A percentile compares a stretch with the other conserved stretches of the same genome.
Conservation (phyloP, 768 basidiomycete genomes). For the Rhodotorula sphaerocarpa region DNA sequence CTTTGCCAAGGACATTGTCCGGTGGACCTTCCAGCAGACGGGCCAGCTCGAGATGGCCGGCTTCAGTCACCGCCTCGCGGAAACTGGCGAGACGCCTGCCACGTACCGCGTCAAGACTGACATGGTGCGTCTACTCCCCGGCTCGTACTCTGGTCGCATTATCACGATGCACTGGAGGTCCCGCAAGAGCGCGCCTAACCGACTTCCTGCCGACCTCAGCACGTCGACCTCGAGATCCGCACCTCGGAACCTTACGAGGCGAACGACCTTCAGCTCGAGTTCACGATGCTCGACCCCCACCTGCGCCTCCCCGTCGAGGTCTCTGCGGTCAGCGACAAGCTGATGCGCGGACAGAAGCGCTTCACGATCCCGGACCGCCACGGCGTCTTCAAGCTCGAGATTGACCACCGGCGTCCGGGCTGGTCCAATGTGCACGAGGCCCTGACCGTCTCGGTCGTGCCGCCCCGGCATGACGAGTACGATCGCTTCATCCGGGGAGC, state of each 20-base stretch:
- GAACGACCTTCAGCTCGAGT: slow-evolving; percentile 80
- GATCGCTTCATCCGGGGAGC: slow-evolving; percentile 91
- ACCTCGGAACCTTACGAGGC: slow-evolving; percentile 63
- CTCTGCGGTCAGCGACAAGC: slow-evolving; percentile 50
- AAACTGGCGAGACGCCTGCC: not conserved
- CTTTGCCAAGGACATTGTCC: slow-evolving; percentile 64
- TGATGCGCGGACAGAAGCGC: slow-evolving; percentile 44
- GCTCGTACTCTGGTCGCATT: not conserved
- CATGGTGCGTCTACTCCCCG: slow-evolving; percentile 51
- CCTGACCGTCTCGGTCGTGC: slow-evolving; percentile 76
- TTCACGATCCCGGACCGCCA: slow-evolving; percentile 92
- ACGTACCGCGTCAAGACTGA: slow-evolving; percentile 77
- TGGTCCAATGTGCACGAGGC: slow-evolving; percentile 65
- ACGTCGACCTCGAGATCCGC: slow-evolving; percentile 65
- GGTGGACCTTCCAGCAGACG: slow-evolving; percentile 86
- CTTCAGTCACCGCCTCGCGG: slow-evolving; percentile 48
- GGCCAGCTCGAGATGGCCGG: slow-evolving; percentile 69
- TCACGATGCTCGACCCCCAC: slow-evolving; percentile 98
- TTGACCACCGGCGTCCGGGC: slow-evolving; percentile 84
- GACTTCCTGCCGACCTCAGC: slow-evolving; percentile 47
- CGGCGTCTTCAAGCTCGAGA: slow-evolving; percentile 95
- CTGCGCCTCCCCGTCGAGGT: slow-evolving; percentile 68
- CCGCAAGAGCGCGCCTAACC: too few species aligned
- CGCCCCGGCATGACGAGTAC: slow-evolving; percentile 88
- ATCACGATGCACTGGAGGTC: too few species aligned